Conservation (phyloP, 179 eudicot species). For the Patellifolia procumbens region DNA sequence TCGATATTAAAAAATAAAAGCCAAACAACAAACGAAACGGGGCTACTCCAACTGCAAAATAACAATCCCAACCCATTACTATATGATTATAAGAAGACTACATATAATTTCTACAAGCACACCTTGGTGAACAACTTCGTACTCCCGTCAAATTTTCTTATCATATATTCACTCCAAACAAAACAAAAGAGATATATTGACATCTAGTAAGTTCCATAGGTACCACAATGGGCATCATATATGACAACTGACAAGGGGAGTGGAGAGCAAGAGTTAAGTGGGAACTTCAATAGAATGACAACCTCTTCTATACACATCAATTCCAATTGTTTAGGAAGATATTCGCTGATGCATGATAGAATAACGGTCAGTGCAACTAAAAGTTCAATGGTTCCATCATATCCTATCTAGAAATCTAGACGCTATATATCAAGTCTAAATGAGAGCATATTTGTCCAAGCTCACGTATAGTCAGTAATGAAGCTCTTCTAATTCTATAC, state of each 20-base stretch:
- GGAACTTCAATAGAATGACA: too few species aligned
- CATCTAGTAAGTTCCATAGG: too few species aligned
- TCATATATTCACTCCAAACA: too few species aligned
- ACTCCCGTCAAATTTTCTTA: background rate
- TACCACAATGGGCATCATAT: too few species aligned
- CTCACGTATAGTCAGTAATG: too few species aligned
- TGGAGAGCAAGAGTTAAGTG: background rate
- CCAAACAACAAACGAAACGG: background rate
- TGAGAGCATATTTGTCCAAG: too few species aligned
- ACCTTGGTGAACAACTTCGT: background rate
- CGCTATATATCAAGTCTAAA: too few species aligned
- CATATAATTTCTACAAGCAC: background rate
- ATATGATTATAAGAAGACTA: too few species aligned
- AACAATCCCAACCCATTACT: background rate
- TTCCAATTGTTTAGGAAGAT: background rate
- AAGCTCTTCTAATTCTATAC: too few species aligned
- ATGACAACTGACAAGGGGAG: background rate
- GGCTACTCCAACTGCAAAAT: background rate
- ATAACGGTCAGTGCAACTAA: background rate
- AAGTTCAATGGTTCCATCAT: background rate
- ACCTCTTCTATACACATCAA: background rate
- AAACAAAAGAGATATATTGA: too few species aligned
- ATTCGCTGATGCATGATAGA: background rate
- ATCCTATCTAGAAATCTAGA: too few species aligned
- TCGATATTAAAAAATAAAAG: background rate